Evolutionary conservation across 352 stramenopile species (phyloP).

Genomic region (Globisporangium abappressorium): DNA sequence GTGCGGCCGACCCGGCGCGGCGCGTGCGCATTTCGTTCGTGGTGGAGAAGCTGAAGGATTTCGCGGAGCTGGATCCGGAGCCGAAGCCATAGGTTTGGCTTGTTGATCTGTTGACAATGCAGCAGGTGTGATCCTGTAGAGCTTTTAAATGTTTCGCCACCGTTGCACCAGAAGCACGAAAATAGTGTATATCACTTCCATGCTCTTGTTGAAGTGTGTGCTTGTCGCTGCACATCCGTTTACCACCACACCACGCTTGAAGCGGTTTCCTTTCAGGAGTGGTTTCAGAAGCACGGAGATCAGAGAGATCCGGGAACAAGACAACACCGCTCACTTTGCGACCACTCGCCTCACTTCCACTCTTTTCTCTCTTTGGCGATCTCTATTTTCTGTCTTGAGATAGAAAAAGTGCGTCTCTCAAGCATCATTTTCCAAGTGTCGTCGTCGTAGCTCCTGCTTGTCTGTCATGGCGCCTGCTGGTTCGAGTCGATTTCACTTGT

Average conservation of each 20-base stretch:
- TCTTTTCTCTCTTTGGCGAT: neutral
- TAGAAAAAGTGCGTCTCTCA: neutral
- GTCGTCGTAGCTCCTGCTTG: neutral
- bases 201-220: neutral
- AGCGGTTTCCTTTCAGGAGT: neutral
- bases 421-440: neutral
- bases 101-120: neutral
- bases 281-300: neutral
- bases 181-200: too few species aligned
- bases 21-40: conserved; percentile 9
- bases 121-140: neutral
- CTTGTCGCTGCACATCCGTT: too few species aligned
- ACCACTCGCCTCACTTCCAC: neutral
- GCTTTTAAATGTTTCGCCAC: neutral
- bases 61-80: conserved; percentile 3
- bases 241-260: neutral
- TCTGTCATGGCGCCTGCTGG: neutral
- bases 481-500: conserved; percentile 4
- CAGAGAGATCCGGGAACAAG: neutral
- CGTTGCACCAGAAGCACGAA: too few species aligned
- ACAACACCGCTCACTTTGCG: neutral
- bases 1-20: conserved; percentile 1
- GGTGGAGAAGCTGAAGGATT: conserved; percentile 12
- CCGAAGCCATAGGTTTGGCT: neutral
- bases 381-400: neutral